Conservation (phyloP, 108 stramenopile species). For the Ochromonas danica region DNA sequence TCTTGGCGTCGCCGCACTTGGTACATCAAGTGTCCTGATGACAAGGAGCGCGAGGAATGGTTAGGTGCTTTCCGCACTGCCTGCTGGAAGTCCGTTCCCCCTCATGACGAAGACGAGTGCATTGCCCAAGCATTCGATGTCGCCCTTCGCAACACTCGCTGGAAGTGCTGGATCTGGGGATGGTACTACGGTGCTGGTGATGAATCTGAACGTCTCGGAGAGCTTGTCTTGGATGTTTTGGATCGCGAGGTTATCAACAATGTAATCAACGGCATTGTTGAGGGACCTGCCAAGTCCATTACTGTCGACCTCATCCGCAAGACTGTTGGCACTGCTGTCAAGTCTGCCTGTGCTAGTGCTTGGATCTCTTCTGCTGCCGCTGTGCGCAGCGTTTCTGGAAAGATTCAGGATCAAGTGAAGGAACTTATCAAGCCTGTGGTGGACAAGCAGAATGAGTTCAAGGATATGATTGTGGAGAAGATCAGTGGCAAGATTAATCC, state of each 20-base stretch:
- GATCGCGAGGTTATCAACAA: conserved; percentile 21
- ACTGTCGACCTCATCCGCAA: conserved; percentile 30
- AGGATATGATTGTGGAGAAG: conserved; percentile 16
- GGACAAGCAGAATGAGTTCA: conserved; percentile 19
- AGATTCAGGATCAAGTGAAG: neutral
- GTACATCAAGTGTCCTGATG: conserved; percentile 12
- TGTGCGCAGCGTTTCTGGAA: neutral
- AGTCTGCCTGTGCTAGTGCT: neutral
- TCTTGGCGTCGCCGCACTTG: neutral
- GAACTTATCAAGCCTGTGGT: neutral
- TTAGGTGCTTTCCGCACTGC: conserved; percentile 18
- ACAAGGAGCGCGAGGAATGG: neutral
- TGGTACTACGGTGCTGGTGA: conserved; percentile 24
- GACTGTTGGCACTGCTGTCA: neutral
- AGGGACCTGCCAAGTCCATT: conserved; percentile 2
- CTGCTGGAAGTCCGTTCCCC: conserved; percentile 13
- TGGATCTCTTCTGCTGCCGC: conserved; percentile 20
- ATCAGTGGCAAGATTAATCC: conserved; percentile 2
- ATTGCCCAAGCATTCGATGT: conserved; percentile 16
- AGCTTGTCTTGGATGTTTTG: conserved; percentile 6
- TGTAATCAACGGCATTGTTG: conserved; percentile 1
- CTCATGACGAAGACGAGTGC: neutral
- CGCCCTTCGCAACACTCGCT: neutral
- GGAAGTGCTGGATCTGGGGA: conserved; percentile 18
- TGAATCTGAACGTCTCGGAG: conserved; percentile 11